Evolutionary conservation across 1,139 yeast species (phyloP), one percentile per base, ranked within the genome.

Genomic region (Lodderomyces elongisporus): DNA sequence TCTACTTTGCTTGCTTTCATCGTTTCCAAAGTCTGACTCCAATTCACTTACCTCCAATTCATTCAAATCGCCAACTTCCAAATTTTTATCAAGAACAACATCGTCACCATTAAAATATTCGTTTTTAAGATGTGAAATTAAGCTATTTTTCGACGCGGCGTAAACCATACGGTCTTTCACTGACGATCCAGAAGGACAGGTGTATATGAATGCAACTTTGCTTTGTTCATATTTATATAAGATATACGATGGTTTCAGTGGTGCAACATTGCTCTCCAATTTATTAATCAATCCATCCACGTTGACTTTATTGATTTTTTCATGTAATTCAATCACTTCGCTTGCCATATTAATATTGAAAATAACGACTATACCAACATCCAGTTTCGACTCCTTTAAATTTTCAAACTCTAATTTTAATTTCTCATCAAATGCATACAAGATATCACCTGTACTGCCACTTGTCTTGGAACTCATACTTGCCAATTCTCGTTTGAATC

Each of bases 121-220:
- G 13, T 51, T 49, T 25, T 60, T 56, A 45, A 85, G 66, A 38
- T 71, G 69, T 31, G 64, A 67, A 24, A 80, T 58, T 37, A 85
- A 72, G 3, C 87, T 84, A 39, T 72, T 75, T 49, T 88, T 82
- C 42, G 80, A 81, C 3, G 95, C 74, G 2, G 97, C 97, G 51
- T 87, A 88, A 30, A 89, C 58, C 97, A 91, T 91, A 46, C 97
- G 74, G 36, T 88, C 94, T 56, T 82, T 84, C 30, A 91, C 93
- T 54, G 80, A 80, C 17, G 96, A 83, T 2, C 91, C 88, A 0
- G 93, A 77, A 3, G 98, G 97, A 56, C 96, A 89, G 5, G 91
- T 73, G 52, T 87, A 87, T 25, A 89, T 76, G 54, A 91, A 87
- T 22, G 72, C 74, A 32, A 52, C 49, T 25, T 56, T 48, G 10